These are phyloP conservation scores for Rhizophora mangle DNA, from an alignment of 345 rosid genomes.

Conservation along the genomic window DNA sequence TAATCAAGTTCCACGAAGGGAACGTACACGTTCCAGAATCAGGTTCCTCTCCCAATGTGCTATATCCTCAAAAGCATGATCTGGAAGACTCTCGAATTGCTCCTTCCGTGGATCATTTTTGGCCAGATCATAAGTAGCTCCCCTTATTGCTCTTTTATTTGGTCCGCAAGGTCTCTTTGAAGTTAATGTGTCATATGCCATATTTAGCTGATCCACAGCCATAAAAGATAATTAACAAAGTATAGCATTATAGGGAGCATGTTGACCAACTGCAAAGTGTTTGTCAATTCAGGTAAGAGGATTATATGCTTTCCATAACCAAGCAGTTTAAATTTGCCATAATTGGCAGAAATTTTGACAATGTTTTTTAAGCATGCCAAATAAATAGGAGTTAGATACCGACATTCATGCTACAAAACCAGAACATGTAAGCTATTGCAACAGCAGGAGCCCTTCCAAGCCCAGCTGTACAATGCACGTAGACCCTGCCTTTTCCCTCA, in stretches of 20 bases:
- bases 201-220: slow-evolving; percentile 46
- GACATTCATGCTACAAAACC: slow-evolving; percentile 76
- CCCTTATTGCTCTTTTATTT: slow-evolving; percentile 64
- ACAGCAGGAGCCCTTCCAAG: slow-evolving; percentile 95
- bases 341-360: neutral
- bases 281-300: too few relatives aligned
- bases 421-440: slow-evolving; percentile 79
- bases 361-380: neutral
- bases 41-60: slow-evolving; percentile 91
- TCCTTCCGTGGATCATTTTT: slow-evolving; percentile 80
- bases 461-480: slow-evolving; percentile 92
- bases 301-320: neutral
- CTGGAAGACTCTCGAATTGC: slow-evolving; percentile 75
- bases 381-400: slow-evolving; percentile 21
- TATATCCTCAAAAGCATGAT: slow-evolving; percentile 63
- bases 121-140: slow-evolving; percentile 82
- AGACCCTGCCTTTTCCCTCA: slow-evolving; percentile 71
- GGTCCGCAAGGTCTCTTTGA: slow-evolving; percentile 86
- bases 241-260: neutral
- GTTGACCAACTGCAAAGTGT: too few relatives aligned
- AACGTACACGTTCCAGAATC: slow-evolving; percentile 61
- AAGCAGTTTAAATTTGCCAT: slow-evolving; percentile 1
- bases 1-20: slow-evolving; percentile 58
- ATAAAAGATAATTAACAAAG: neutral
- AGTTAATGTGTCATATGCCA: slow-evolving; percentile 63